Base-by-base conservation (phyloP, 306 rosid genomes). In the Cucurbita moschata region DNA sequence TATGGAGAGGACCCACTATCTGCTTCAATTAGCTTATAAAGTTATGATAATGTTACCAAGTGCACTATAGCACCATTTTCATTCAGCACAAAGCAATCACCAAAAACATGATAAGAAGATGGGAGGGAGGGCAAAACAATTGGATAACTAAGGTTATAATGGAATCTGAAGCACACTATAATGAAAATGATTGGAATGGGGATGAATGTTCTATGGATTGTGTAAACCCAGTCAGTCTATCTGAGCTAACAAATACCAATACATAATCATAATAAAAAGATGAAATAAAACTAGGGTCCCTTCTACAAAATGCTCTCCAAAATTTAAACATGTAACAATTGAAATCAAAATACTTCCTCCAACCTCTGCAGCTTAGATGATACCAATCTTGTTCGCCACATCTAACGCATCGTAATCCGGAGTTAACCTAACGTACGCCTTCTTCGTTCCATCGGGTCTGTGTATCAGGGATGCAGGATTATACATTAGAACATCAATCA, bases 371-470 rank as follows among this genome's bases (percentile, higher is more conserved):
- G 57, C 3, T 68, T 68, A 68, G 56, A 68, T 68, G 12, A 68
- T 68, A 46, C 73, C 73, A 3, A 68, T 68, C 73, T 68, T 68
- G 57, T 68, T 68, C 2, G 73, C 73, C 57, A 68, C 73, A 68
- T 68, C 73, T 4, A 68, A 18, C 2, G 73, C 73, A 68, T 68
- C 73, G 4, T 68, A 68, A 47, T 68, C 73, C 3, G 73, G 73
- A 30, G 73, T 68, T 26, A 68, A 68, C 43, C 73, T 68, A 6
- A 68, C 73, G 4, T 68, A 68, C 4, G 73, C 73, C 43, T 68
- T 68, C 43, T 68, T 68, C 13, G 57, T 47, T 46, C 73, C 73
- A 23, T 68, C 73, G 1, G 73, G 73, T 42, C 73, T 68, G 57
- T 5, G 8, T 46, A 47, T 3, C 21, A 23, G 46, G 47, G 43